Percentiles rank a stretch among this genome's conserved stretches.
Conservation (phyloP, 108 stramenopile genomes). For the Pelagomonas calceolata region DNA sequence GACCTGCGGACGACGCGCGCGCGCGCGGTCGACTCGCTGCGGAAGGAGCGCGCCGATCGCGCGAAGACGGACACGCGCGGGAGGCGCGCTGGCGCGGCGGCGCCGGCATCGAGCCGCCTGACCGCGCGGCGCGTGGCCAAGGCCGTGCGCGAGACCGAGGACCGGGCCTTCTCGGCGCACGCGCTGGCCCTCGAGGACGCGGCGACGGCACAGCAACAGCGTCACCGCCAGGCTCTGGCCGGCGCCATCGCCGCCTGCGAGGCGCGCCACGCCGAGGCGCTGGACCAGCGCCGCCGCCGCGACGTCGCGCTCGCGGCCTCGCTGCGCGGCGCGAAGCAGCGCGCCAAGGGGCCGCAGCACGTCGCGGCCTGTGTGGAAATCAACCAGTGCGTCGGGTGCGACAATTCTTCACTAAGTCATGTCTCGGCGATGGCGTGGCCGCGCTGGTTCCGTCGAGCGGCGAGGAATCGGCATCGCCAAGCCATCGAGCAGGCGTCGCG, state of each 20-base stretch:
- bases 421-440: too few species aligned
- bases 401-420: too few species aligned
- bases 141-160: not conserved
- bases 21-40: not conserved
- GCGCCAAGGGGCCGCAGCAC: not conserved
- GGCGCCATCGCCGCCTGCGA: not conserved
- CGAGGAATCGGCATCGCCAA: not conserved
- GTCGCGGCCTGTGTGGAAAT: too few species aligned
- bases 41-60: not conserved
- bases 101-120: too few species aligned
- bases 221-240: not conserved
- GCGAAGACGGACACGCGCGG: too few species aligned
- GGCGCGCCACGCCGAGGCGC: not conserved
- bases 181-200: not conserved
- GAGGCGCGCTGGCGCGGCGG: not conserved
- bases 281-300: too few species aligned
- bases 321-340: too few species aligned
- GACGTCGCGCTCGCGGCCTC: too few species aligned
- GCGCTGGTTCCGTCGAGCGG: too few species aligned
- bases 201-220: not conserved
- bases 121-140: not conserved
- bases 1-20: not conserved
- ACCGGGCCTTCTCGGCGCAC: not conserved
- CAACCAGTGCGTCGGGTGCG: too few species aligned
- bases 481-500: too few species aligned